Base-by-base conservation (phyloP, 768 basidiomycete species). In the Phylloporus rhodoxanthus region DNA sequence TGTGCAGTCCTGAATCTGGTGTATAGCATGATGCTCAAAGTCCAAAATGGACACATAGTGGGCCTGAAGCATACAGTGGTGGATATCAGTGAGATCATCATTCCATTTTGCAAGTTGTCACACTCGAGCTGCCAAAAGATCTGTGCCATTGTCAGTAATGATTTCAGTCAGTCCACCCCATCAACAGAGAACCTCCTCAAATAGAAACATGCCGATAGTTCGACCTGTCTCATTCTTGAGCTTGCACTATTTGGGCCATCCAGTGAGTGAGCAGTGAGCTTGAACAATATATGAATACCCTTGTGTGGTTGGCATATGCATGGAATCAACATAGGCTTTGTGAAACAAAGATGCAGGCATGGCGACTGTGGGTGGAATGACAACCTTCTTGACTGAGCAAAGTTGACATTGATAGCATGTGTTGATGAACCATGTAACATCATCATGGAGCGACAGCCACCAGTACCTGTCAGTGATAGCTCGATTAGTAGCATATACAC, bases 321-420 rank as follows among this genome's bases (percentile, higher is more conserved):
- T 75, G 0, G 69, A 67, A 54, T 77, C 69, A 8, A 72, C 57
- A 33, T 75, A 67, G 0, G 68, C 62, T 29, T 71, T 70, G 10
- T 32, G 34, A 20, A 54, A 54, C 3, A 51, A 11, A 0, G 48
- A 48, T 1, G 28, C 5, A 1, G 50, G 47, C 10, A 32, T 53
- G 0, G 43, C 10, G 2, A 51, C 30, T 0, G 19, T 47, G 0
- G 10, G 53, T 17, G 48, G 47, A 72, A 75, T 56, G 1, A 45
- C 20, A 0, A 73, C 37, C 11, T 64, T 62, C 0, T 47, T 8
- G 0, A 54, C 47, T 0, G 62, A 57, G 0, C 61, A 50, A 0
- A 58, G 40, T 40, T 77, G 75, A 47, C 75, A 76, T 7, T 58
- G 44, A 39, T 74, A 68, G 46, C 75, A 75, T 0, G 69, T 66